Percentiles rank a stretch among this genome's conserved stretches.
These are phyloP conservation scores for Zizania palustris DNA, from an alignment of 202 grass and related monocot genomes.

Conservation along the genomic window DNA sequence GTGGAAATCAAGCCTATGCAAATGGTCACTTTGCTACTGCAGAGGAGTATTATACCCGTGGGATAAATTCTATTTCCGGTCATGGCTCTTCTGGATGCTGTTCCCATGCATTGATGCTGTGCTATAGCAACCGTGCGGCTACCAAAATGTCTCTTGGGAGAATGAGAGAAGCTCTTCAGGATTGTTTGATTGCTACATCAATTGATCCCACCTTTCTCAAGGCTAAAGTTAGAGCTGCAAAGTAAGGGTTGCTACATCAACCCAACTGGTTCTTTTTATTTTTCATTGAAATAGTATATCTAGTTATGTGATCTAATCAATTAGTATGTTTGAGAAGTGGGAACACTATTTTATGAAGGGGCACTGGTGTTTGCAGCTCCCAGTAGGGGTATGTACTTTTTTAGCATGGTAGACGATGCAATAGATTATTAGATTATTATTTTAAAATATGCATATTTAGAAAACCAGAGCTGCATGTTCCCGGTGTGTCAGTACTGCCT, in stretches of 20 bases:
- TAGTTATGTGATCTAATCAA: conserved; percentile 3
- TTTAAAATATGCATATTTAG: conserved; percentile 7
- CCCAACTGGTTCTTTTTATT: conserved; percentile 6
- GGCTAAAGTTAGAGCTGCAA: conserved; percentile 84
- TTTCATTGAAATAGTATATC: conserved; percentile 3
- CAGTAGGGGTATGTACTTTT: conserved; percentile 30
- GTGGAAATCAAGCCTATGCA: conserved; percentile 95
- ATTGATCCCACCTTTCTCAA: conserved; percentile 76
- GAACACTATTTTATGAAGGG: not conserved
- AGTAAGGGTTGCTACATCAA: conserved; percentile 58
- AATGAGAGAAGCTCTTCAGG: conserved; percentile 79
- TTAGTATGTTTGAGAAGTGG: not conserved
- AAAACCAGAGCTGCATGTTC: conserved; percentile 25
- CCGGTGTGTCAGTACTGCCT: conserved; percentile 4
- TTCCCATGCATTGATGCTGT: conserved; percentile 70
- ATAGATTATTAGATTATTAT: not conserved
- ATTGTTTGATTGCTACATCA: conserved; percentile 74
- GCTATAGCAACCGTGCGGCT: conserved; percentile 97
- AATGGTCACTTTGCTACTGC: conserved; percentile 81
- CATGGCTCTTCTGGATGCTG: conserved; percentile 53
- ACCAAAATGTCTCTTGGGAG: conserved; percentile 86
- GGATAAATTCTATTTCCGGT: conserved; percentile 68
- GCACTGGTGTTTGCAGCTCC: not conserved
- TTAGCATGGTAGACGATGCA: conserved; percentile 16
- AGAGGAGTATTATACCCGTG: conserved; percentile 87